Conservation (phyloP, 2,329 filamentous ascomycete genomes). For the Daldinia sp. region DNA sequence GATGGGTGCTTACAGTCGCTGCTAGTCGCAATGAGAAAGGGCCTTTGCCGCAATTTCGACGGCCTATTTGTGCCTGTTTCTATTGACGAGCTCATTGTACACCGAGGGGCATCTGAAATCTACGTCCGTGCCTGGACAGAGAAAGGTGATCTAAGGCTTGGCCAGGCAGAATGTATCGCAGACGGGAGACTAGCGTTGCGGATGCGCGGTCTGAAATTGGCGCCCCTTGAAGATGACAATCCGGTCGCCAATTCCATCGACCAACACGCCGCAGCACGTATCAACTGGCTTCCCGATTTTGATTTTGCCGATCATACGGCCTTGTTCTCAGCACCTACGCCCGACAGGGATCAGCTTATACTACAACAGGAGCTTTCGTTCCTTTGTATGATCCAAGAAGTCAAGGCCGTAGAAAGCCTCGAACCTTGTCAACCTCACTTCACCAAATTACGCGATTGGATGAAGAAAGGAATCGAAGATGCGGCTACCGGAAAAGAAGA, state of each 20-base stretch:
- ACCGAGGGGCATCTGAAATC: slow-evolving; percentile 27
- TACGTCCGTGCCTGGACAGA: slow-evolving; percentile 26
- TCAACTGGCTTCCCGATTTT: slow-evolving; percentile 46
- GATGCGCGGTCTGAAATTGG: slow-evolving; percentile 37
- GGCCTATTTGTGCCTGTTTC: slow-evolving; percentile 41
- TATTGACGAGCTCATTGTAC: slow-evolving; percentile 40
- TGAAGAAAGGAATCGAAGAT: slow-evolving; percentile 36
- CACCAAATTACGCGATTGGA: slow-evolving; percentile 43
- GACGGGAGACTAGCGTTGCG: slow-evolving; percentile 30
- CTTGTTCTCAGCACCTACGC: slow-evolving; percentile 37
- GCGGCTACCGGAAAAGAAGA: slow-evolving; percentile 12
- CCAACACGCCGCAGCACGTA: slow-evolving; percentile 42
- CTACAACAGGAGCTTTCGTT: slow-evolving; percentile 45
- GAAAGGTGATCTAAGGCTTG: slow-evolving; percentile 20
- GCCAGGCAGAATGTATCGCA: slow-evolving; percentile 35
- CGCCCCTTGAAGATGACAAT: slow-evolving; percentile 38
- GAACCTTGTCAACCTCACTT: slow-evolving; percentile 40
- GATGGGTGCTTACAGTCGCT: slow-evolving; percentile 48
- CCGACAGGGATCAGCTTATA: slow-evolving; percentile 28
- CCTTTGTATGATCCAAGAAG: slow-evolving; percentile 41
- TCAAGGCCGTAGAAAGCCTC: slow-evolving; percentile 31
- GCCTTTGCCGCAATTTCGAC: slow-evolving; percentile 37
- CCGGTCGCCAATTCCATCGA: slow-evolving; percentile 28
- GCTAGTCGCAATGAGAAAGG: slow-evolving; percentile 38
- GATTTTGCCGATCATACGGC: slow-evolving; percentile 43